phyloP scores from a whole-genome alignment of 768 basidiomycete genomes.

The Tylopilus rubrobrunneus region DNA sequence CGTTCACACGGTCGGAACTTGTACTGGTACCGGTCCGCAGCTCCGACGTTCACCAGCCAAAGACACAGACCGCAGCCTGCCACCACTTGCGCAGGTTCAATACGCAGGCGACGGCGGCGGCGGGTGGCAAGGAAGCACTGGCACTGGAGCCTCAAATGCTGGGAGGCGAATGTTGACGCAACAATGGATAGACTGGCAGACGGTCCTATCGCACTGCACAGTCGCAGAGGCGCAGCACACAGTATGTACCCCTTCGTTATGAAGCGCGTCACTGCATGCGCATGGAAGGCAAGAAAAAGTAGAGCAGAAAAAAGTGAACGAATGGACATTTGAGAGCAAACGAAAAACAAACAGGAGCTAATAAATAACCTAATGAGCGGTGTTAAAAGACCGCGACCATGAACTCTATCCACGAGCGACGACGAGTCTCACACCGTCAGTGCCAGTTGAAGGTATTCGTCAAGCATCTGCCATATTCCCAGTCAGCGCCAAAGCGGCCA shows the following conservation, averaged over 20 bases:
- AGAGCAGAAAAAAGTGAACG: background rate
- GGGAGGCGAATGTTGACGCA: background rate
- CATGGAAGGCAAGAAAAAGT: background rate
- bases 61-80: too few species aligned
- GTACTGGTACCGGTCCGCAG: too few species aligned
- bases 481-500: background rate
- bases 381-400: background rate
- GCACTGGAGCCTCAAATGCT: background rate
- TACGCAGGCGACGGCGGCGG: too few species aligned
- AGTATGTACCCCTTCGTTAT: background rate
- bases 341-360: conserved; percentile 2
- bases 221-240: background rate
- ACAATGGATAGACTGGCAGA: background rate
- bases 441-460: conserved; percentile 30
- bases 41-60: too few species aligned
- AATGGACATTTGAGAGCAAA: background rate
- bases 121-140: background rate
- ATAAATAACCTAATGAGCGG: conserved; percentile 15
- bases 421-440: conserved; percentile 9
- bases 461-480: conserved; percentile 18
- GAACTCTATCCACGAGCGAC: background rate
- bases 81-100: too few species aligned
- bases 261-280: background rate
- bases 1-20: too few species aligned
- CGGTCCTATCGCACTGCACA: background rate